Base-by-base conservation (phyloP, 1,284 basidiomycete species). In the Hemileia vastatrix region DNA sequence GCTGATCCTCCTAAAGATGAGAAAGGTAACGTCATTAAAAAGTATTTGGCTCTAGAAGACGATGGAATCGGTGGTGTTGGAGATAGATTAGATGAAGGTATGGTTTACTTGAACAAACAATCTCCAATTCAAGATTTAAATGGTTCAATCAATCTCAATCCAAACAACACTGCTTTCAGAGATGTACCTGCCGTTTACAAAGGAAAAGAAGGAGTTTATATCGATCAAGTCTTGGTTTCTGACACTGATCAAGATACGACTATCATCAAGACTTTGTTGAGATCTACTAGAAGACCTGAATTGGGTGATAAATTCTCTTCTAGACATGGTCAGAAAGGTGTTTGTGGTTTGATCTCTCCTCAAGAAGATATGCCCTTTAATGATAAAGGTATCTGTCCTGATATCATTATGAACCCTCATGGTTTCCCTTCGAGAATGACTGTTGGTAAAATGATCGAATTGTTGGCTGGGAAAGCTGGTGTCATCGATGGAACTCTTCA, bases 401-500 rank as follows among this genome's bases (percentile, higher is more conserved):
- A 75, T 64, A 66, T 74, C 18, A 75, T 75, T 57, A 74, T 75
- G 71, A 75, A 75, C 56, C 74, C 74, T 21, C 74, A 75, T 64
- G 74, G 73, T 3, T 74, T 75, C 67, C 74, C 74, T 1, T 72
- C 70, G 44, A 70, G 74, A n/a, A 76, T 76, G 74, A 76, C 74
- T 44, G 73, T 76, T 11, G 74, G 74, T 19, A 74, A 76, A 66
- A 74, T 76, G 74, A 74, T 76, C 50, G 74, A 76, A 64, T 66
- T 74, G 21, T 67, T 76, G 0, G 67, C 73, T 1, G 73, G 73
- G 23, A 76, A 76, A 52, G 74, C 73, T 1, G 74, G 73, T 8
- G 71, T 75, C 11, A 64, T 76, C 24, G 65, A 65, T 3, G 74
- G 74, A n/a, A 52, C 61, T 27, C 58, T 73, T 53, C 69, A 75